Evolutionary conservation across 495 filamentous ascomycete genomes (phyloP), one percentile per base, ranked within the genome.

Genomic region (Cercophora scortea): DNA sequence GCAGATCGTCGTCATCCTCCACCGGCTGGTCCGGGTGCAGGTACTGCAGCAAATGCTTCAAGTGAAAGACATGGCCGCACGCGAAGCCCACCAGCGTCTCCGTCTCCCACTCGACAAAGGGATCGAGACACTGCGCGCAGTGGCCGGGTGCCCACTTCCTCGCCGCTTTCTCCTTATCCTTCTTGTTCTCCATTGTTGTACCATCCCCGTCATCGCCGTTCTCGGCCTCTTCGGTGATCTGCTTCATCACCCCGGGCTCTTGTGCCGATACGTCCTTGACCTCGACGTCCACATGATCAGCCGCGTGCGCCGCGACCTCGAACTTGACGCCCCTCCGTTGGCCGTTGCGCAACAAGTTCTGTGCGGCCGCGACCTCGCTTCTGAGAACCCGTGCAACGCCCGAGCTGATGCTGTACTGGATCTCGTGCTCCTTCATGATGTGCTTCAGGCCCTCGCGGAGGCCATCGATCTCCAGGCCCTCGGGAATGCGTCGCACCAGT

Each of bases 391-490:
- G 79, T 0, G 93, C 90, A 10, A 91, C 94, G 8, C 94, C 94
- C 32, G 87, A 84, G 55, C 86, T 89, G 56, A 98, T 96, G 60
- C 82, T 89, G 54, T 84, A 81, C 68, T 97, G 93, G 36, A 98
- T 85, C 54, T 96, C 92, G 59, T 94, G 89, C 69, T 97, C 93
- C 50, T 88, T 82, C 61, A 98, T 81, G 74, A 97, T 85, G 18
- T 88, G 80, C 33, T 82, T 84, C 2, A 98, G 73, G 0, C 90
- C 93, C 32, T 92, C 88, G 25, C 88, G 73, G 13, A 98, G 74
- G 2, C 93, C 93, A 53, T 92, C 86, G 32, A 98, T 91, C 61
- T 94, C 87, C 1, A 97, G 69, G 0, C 93, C 90, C 61, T 89
- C 87, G 0, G 93, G 93, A 44, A 98, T 97, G 0, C 90, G 83